These are phyloP conservation scores for Syncephalastrum monosporum DNA, from an alignment of 371 early-diverging fungal genomes.

Conservation along the genomic window DNA sequence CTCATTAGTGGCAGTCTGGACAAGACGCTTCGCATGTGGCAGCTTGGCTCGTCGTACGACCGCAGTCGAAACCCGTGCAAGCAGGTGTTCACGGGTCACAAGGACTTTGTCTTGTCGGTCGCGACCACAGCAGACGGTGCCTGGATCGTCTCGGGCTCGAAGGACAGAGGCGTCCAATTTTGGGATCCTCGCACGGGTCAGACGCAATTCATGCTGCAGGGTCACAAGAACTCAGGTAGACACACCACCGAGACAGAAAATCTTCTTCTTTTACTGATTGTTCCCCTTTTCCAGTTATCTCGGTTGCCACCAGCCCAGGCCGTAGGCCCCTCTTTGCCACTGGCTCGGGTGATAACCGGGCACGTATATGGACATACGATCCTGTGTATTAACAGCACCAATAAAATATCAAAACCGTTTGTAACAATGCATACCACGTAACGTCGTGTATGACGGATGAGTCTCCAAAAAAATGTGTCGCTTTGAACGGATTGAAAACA, in stretches of 20 bases:
- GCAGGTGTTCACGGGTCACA: slow-evolving; percentile 62
- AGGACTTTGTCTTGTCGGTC: slow-evolving; percentile 96
- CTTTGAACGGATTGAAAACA: too few species aligned
- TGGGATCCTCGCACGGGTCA: slow-evolving; percentile 85
- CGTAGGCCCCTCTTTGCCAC: slow-evolving; percentile 91
- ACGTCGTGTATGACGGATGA: too few species aligned
- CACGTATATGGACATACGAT: slow-evolving; percentile 89
- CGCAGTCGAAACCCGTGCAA: slow-evolving; percentile 44
- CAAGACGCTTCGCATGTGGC: slow-evolving; percentile 93
- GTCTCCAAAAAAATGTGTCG: too few species aligned
- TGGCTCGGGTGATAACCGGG: slow-evolving; percentile 93
- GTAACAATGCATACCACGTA: too few species aligned
- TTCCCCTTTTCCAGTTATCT: slow-evolving; percentile 69
- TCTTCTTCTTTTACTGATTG: neutral
- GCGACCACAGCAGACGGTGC: slow-evolving; percentile 88
- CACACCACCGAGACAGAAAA: neutral
- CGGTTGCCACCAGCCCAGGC: slow-evolving; percentile 84
- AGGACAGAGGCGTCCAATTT: slow-evolving; percentile 93
- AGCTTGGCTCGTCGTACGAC: slow-evolving; percentile 49
- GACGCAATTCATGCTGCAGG: slow-evolving; percentile 90
- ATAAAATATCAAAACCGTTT: too few species aligned
- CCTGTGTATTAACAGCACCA: slow-evolving; percentile 14
- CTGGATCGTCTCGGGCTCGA: slow-evolving; percentile 93
- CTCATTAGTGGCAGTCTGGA: slow-evolving; percentile 94
- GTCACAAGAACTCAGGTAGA: slow-evolving; percentile 93